phyloP scores from a whole-genome alignment of 2,329 filamentous ascomycete genomes.

The Gaeumannomyces sp. region DNA sequence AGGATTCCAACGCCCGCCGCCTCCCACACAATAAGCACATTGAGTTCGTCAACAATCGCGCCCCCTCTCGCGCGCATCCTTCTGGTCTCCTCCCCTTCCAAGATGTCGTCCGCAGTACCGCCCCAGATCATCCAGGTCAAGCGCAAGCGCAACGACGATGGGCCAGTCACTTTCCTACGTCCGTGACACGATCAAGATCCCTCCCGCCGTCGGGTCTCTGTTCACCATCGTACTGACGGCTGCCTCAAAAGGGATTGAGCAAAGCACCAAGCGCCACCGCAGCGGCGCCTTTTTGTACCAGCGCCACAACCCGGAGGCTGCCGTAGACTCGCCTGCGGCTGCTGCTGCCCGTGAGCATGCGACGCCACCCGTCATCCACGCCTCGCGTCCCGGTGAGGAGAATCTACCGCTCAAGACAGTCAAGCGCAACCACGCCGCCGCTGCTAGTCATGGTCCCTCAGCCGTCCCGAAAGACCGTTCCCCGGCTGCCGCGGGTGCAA shows the following conservation, averaged over 20 bases:
- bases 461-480: constrained; percentile 2
- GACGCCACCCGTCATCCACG: constrained; percentile 39
- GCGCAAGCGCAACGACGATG: constrained; percentile 50
- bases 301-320: constrained; percentile 34
- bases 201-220: constrained; percentile 10
- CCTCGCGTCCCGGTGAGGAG: constrained; percentile 35
- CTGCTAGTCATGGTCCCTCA: constrained; percentile 14
- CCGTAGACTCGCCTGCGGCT: constrained; percentile 19
- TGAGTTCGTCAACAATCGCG: too few species aligned
- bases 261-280: constrained; percentile 45
- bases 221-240: constrained; percentile 15
- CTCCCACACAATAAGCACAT: too few species aligned
- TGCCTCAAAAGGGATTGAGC: constrained; percentile 32
- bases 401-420: constrained; percentile 18
- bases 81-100: neutral
- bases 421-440: constrained; percentile 8
- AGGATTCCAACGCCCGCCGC: too few species aligned
- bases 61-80: too few species aligned
- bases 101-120: constrained; percentile 44
- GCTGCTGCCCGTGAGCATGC: too few species aligned
- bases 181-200: constrained; percentile 20
- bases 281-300: constrained; percentile 51
- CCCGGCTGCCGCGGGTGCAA: neutral
- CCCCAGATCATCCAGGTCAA: constrained; percentile 55
- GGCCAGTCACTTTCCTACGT: constrained; percentile 52